Base-by-base conservation (phyloP, 805 yeast species). In the Candida multigemmis region DNA sequence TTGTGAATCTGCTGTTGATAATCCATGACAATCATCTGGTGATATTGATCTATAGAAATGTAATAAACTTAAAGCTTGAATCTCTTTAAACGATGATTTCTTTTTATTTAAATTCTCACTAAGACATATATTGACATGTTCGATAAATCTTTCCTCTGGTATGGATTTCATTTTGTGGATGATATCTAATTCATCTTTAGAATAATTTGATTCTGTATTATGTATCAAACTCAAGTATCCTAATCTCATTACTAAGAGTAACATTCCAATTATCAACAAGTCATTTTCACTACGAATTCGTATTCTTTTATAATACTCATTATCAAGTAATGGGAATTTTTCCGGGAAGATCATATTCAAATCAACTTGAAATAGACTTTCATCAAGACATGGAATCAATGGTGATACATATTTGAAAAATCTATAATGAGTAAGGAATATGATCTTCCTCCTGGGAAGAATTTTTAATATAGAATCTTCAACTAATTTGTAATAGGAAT, bases 21-120 rank as follows among this genome's bases (percentile, higher is more conserved):
- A 35, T 1, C 68, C 67, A 31, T 50, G 61, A 30, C 60, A 48
- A 36, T 63, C 68, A 28, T 56, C 55, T 1, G 69, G 69, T 8
- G 56, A 49, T 9, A 60, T 56, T 20, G 42, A 46, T 12, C 59
- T 31, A 35, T 59, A 61, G 28, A 50, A 56, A 28, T 52, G 44
- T 8, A 53, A 30, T 12, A 59, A 42, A 7, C 52, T 36, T 28
- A 59, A 42, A 4, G 50, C 31, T 33, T 62, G 68, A 3, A 63
- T 56, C 19, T 50, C 36, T 30, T 51, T 49, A 26, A 61, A 42
- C 4, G 60, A 41, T 13, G 63, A 51, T 37, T 51, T 53, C 13
- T 41, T 33, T 2, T 46, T 41, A 7, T 50, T 41, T 14, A 38
- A 44, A 17, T 48, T 46, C 21, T 56, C 61, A 3, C 56, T 45